Conservation (phyloP, 2,329 filamentous ascomycete genomes). For the Penicillium sp. region DNA sequence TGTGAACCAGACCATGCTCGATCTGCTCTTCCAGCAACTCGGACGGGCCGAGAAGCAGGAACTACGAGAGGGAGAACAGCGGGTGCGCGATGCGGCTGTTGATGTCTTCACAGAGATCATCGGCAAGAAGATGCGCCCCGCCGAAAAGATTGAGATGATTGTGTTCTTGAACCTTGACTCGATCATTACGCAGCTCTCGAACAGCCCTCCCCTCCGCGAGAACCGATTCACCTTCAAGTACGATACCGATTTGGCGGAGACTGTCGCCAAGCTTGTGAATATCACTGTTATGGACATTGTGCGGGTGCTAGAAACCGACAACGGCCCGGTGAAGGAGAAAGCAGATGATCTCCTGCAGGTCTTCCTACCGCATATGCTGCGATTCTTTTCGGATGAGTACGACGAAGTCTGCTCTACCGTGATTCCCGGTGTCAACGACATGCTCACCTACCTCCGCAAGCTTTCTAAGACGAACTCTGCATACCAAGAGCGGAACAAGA, state of each 20-base stretch:
- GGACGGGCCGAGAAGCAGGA: constrained; percentile 65
- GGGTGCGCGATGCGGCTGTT: constrained; percentile 84
- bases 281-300: constrained; percentile 84
- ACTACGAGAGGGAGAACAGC: constrained; percentile 69
- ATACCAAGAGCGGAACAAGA: constrained; percentile 71
- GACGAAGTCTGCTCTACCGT: constrained; percentile 97
- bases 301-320: constrained; percentile 72
- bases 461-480: constrained; percentile 61
- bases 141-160: constrained; percentile 93
- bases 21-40: constrained; percentile 79
- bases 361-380: constrained; percentile 82
- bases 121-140: constrained; percentile 93
- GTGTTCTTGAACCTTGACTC: constrained; percentile 81
- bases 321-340: constrained; percentile 60
- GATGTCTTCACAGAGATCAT: constrained; percentile 95
- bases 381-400: constrained; percentile 96
- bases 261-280: constrained; percentile 93
- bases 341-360: constrained; percentile 75
- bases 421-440: constrained; percentile 87
- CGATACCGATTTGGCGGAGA: constrained; percentile 92
- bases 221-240: constrained; percentile 79
- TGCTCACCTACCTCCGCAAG: constrained; percentile 86
- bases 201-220: constrained; percentile 75
- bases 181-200: constrained; percentile 81
- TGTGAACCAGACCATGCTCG: constrained; percentile 84